Evolutionary conservation across 2,329 filamentous ascomycete genomes (phyloP).

Genomic region (Ophiostoma australiae): DNA sequence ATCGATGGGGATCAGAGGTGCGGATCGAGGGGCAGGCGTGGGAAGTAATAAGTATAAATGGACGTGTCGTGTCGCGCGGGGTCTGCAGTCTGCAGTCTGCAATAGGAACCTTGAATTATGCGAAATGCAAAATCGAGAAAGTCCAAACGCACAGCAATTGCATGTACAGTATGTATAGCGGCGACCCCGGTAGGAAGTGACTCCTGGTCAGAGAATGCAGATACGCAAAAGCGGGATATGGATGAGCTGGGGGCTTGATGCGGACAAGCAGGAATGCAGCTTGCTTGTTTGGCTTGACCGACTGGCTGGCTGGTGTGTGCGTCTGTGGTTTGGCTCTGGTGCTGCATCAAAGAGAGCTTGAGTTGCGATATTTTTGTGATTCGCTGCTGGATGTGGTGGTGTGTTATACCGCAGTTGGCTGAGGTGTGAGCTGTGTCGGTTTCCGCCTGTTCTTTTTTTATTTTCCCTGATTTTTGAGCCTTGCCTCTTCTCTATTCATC

Average conservation of each 20-base stretch:
- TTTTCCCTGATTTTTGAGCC: neutral
- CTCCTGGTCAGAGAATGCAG: constrained; percentile 16
- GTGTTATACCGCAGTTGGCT: neutral
- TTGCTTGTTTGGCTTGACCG: constrained; percentile 23
- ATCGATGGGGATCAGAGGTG: constrained; percentile 1
- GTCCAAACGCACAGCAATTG: neutral
- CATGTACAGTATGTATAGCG: constrained; percentile 5
- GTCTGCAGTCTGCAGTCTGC: neutral
- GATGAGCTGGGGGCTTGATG: neutral
- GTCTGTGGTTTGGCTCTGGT: neutral
- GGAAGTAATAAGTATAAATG: constrained; percentile 10
- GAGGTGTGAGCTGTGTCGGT: neutral
- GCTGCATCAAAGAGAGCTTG: constrained; percentile 1
- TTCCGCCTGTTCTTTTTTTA: neutral
- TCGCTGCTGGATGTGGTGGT: constrained; percentile 10
- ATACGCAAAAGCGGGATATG: neutral
- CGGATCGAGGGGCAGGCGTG: constrained; percentile 15
- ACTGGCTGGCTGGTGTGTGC: constrained; percentile 14
- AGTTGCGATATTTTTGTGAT: constrained; percentile 23
- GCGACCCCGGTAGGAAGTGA: constrained; percentile 17
- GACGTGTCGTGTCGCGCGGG: constrained; percentile 7
- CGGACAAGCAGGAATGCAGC: constrained; percentile 15
- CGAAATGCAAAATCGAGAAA: neutral
- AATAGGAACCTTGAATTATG: constrained; percentile 1
- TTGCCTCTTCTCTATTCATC: neutral